Base-by-base conservation (phyloP, 768 basidiomycete genomes). In the Suillus subluteus region DNA sequence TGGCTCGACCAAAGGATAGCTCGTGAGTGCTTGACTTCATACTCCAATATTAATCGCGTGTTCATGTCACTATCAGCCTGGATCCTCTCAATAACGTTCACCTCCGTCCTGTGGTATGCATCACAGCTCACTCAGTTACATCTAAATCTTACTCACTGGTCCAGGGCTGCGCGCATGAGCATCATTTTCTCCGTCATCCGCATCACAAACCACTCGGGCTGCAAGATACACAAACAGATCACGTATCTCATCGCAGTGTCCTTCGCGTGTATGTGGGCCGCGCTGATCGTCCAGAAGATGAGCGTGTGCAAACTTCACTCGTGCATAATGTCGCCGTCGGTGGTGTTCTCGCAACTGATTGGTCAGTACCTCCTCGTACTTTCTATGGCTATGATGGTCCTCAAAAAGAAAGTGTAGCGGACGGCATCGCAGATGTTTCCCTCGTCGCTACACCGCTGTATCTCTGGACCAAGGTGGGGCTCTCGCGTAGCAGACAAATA, bases 101-200 rank as follows among this genome's bases (percentile, higher is more conserved):
- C 30, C 54, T 32, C 16, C 16, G 54, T 55, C 54, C 3, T 18
- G 18, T 55, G 54, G 54, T 55, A 18, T 9, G 54, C 18, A 55
- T 55, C 30, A 18, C 30, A 21, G 30, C 30, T 11, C 16, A 30
- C 16, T 32, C 8, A 32, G 4, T 55, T 4, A 30, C 8, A 18
- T 32, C 1, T 5, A 32, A 18, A 18, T 55, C 18, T 55, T 4
- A 32, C 30, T 21, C 30, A 18, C 18, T 55, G 16, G 30, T 18
- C 30, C 9, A 55, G 54, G 54, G 54, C 54, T 55, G 54, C 54
- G 9, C 54, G 63, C 41, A 64, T 64, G 63, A 64, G 55, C 40
- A 35, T 64, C 32, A 56, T 64, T 50, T 64, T 64, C 40, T 48
- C 63, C 12, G 30, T 64, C 13, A 56, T 64, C 32, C 63, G 63